Conservation (phyloP, 2,329 filamentous ascomycete species). For the Exophiala phaeomuriformis region DNA sequence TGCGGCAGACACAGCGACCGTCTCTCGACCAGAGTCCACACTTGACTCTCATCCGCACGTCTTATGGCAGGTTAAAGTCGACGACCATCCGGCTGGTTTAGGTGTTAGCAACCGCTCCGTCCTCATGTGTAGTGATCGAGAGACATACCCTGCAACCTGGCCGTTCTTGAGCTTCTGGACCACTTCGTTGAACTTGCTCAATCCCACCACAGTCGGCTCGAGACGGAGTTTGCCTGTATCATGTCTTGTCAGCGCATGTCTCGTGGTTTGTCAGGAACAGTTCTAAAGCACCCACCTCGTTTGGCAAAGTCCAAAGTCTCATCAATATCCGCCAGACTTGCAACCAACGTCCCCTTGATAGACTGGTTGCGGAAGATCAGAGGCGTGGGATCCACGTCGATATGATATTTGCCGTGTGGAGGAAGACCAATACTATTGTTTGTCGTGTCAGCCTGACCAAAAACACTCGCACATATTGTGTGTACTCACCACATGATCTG, state of each 20-base stretch:
- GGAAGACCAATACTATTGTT: slow-evolving; percentile 35
- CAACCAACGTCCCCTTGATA: slow-evolving; percentile 21
- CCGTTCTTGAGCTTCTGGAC: slow-evolving; percentile 27
- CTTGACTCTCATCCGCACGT: neutral
- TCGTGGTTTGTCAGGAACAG: neutral
- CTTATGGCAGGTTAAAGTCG: slow-evolving; percentile 25
- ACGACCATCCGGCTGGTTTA: slow-evolving; percentile 25
- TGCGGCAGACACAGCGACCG: no score
- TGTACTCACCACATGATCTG: slow-evolving; percentile 43
- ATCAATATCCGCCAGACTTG: slow-evolving; percentile 19
- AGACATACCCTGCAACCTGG: slow-evolving; percentile 25
- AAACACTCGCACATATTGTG: neutral
- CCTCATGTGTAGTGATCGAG: neutral
- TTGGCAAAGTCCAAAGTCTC: slow-evolving; percentile 22
- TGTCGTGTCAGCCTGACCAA: neutral
- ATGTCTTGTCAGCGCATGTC: neutral
- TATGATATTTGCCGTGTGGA: slow-evolving; percentile 20
- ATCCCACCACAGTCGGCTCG: slow-evolving; percentile 25
- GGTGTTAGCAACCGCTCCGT: slow-evolving; percentile 7
- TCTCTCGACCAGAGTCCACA: neutral
- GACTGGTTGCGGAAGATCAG: slow-evolving; percentile 22
- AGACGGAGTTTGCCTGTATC: slow-evolving; percentile 22
- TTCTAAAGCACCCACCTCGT: slow-evolving; percentile 12
- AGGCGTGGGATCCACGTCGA: slow-evolving; percentile 18
- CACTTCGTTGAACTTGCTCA: slow-evolving; percentile 24